Evolutionary conservation across 1,284 basidiomycete species (phyloP).

Genomic region (Lignosus rhinocerotis): DNA sequence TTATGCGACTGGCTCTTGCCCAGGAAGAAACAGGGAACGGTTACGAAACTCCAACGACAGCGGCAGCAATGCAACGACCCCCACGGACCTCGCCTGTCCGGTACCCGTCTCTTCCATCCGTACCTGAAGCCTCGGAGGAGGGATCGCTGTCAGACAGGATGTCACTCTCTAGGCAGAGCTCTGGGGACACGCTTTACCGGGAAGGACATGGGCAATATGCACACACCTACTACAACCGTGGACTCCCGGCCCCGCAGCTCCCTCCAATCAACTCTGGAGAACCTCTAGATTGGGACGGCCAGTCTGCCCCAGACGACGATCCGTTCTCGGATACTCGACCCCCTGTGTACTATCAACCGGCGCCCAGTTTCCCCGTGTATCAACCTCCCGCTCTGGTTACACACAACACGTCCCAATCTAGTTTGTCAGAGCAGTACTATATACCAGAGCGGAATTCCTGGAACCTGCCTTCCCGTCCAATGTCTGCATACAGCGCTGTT

Average conservation of each 20-base stretch:
- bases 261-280: conserved; percentile 38
- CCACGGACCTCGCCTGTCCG: conserved; percentile 22
- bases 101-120: conserved; percentile 25
- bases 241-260: conserved; percentile 11
- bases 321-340: conserved; percentile 32
- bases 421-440: conserved; percentile 19
- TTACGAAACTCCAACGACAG: conserved; percentile 21
- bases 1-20: conserved; percentile 26
- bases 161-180: conserved; percentile 25
- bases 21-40: conserved; percentile 17
- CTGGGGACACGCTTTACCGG: conserved; percentile 23
- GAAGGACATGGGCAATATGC: conserved; percentile 13
- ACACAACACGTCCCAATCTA: conserved; percentile 18
- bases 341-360: conserved; percentile 17
- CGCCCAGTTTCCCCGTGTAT: conserved; percentile 3
- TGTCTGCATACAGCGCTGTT: conserved; percentile 26
- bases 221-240: conserved; percentile 3
- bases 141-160: conserved; percentile 21
- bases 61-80: conserved; percentile 20
- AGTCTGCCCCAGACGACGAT: conserved; percentile 22
- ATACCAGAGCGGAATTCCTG: conserved; percentile 15
- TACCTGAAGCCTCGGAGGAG: conserved; percentile 27
- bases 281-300: conserved; percentile 32
- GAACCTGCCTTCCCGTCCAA: conserved; percentile 22
- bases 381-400: conserved; percentile 10